phyloP scores from a whole-genome alignment of 2,329 filamentous ascomycete genomes.

The Cladobotryum protrusum region DNA sequence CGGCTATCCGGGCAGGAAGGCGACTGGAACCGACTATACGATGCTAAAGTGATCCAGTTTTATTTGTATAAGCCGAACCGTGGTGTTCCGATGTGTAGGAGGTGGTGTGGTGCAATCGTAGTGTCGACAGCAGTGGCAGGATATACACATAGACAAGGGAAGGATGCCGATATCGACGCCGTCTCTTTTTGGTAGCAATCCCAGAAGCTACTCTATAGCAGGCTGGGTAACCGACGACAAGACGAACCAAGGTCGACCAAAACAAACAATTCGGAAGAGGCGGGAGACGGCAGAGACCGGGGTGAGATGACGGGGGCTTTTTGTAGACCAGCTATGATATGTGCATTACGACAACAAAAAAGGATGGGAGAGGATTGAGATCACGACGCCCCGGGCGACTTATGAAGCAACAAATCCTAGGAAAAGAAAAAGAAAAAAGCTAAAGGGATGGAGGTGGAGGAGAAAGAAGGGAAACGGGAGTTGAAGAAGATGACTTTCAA shows the following conservation, averaged over 20 bases:
- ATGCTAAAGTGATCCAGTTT: background rate
- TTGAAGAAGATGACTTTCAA: background rate
- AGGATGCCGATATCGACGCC: background rate
- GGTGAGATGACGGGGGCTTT: background rate
- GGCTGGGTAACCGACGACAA: background rate
- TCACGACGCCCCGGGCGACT: conserved; percentile 23
- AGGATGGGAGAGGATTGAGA: conserved; percentile 10
- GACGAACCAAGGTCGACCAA: background rate
- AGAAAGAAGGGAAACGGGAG: background rate
- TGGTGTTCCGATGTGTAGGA: too few species aligned
- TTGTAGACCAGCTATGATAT: conserved; percentile 1
- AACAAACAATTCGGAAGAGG: background rate
- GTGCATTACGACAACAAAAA: conserved; percentile 21
- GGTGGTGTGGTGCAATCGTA: too few species aligned
- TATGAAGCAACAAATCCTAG: conserved; percentile 5
- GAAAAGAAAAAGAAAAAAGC: background rate
- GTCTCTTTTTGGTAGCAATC: background rate
- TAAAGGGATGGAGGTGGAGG: background rate
- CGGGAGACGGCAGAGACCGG: background rate
- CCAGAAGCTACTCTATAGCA: background rate
- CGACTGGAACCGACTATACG: background rate
- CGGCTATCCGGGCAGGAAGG: too few species aligned
- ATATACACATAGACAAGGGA: too few species aligned
- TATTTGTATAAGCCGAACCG: background rate
- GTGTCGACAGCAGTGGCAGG: too few species aligned